These are phyloP conservation scores for Aspergillus hortae DNA, from an alignment of 2,329 filamentous ascomycete species.

Conservation along the genomic window DNA sequence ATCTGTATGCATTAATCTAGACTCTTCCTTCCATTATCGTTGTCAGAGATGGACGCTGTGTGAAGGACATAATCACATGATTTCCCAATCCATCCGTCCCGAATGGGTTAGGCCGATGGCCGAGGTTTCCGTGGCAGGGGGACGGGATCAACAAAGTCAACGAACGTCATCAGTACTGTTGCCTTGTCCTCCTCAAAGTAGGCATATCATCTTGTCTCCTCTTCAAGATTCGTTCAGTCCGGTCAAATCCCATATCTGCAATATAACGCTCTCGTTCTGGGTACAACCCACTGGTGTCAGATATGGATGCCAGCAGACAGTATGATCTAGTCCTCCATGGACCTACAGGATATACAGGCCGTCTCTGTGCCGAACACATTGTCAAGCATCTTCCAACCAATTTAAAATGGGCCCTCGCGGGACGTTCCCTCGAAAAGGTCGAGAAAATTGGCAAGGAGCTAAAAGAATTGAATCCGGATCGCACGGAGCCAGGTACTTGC, in stretches of 20 bases:
- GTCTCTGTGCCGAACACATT: conserved; percentile 72
- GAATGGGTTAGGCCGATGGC: not conserved
- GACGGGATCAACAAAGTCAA: not conserved
- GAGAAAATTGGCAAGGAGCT: conserved; percentile 65
- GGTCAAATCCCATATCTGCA: too few species aligned
- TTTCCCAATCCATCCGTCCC: not conserved
- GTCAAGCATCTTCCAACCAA: conserved; percentile 66
- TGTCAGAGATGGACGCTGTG: too few species aligned
- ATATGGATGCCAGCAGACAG: conserved; percentile 46
- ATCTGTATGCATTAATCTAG: not conserved
- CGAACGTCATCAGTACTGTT: too few species aligned
- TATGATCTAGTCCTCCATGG: conserved; percentile 67
- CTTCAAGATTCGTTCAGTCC: too few species aligned
- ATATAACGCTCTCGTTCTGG: too few species aligned
- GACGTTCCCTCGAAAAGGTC: conserved; percentile 74
- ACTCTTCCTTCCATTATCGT: not conserved
- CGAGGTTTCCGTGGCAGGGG: not conserved
- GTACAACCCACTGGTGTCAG: not conserved
- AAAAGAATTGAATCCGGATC: conserved; percentile 64
- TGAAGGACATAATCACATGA: not conserved
- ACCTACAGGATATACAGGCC: conserved; percentile 79
- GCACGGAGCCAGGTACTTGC: conserved; percentile 61
- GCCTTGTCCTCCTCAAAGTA: too few species aligned
- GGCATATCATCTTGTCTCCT: too few species aligned
- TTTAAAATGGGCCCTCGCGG: conserved; percentile 83